Percentiles rank a stretch among this genome's conserved stretches.
Conservation (phyloP, 202 grass and related monocot genomes). For the Cymbopogon flexuosus region DNA sequence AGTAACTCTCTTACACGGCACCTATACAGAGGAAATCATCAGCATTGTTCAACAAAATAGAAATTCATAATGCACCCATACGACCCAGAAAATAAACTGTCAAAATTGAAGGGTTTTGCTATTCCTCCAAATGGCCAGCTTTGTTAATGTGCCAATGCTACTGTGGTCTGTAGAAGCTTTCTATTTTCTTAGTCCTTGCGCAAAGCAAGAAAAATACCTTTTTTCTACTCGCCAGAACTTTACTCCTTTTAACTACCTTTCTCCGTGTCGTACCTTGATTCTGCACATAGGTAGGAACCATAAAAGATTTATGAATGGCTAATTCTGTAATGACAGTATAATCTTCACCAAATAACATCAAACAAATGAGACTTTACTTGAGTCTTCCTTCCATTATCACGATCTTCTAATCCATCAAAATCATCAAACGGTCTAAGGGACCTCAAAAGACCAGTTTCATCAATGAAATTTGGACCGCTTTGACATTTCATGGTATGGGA, state of each 20-base stretch:
- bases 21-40: conserved; percentile 33
- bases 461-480: conserved; percentile 43
- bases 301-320: not conserved
- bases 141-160: not conserved
- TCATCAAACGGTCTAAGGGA: conserved; percentile 51
- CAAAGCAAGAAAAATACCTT: conserved; percentile 50
- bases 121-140: conserved; percentile 5
- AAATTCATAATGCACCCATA: not conserved
- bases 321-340: conserved; percentile 22
- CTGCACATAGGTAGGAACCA: conserved; percentile 42
- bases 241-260: conserved; percentile 53
- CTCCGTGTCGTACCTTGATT: conserved; percentile 44
- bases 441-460: conserved; percentile 56
- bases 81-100: not conserved
- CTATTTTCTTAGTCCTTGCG: not conserved
- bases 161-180: not conserved
- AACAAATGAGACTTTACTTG: conserved; percentile 41
- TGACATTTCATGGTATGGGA: conserved; percentile 46
- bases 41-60: not conserved
- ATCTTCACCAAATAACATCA: conserved; percentile 15
- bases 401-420: conserved; percentile 24
- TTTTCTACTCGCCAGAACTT: conserved; percentile 42
- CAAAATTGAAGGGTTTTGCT: not conserved
- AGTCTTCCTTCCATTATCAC: conserved; percentile 19
- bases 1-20: conserved; percentile 47